Conservation (phyloP, 2,329 filamentous ascomycete species). For the Phoma herbarum region DNA sequence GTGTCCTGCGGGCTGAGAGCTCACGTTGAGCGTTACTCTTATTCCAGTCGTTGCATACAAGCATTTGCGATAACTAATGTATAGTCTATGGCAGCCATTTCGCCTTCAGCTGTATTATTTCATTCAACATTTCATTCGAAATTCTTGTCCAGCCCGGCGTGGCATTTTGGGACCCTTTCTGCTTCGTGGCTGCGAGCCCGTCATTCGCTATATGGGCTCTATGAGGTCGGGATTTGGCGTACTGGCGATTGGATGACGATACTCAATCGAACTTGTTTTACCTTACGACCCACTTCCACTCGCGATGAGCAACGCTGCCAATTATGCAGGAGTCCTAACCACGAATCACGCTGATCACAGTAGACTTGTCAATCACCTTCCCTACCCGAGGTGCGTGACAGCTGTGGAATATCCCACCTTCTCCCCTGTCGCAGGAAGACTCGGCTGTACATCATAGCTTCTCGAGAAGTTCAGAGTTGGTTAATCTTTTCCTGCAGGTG, state of each 20-base stretch:
- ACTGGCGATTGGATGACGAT: conserved; percentile 33
- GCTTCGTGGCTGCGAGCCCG: conserved; percentile 13
- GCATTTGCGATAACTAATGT: conserved; percentile 43
- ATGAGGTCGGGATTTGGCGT: conserved; percentile 35
- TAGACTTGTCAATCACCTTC: background rate
- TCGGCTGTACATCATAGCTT: background rate
- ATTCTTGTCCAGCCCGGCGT: conserved; percentile 16
- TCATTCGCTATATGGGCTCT: conserved; percentile 37
- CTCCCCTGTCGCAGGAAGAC: background rate
- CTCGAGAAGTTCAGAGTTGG: background rate
- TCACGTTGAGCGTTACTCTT: conserved; percentile 40
- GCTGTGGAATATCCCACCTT: background rate
- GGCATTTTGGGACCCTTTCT: conserved; percentile 14
- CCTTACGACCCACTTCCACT: background rate
- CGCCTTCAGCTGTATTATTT: conserved; percentile 38
- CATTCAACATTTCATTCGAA: conserved; percentile 13
- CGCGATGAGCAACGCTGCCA: background rate
- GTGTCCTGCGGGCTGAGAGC: conserved; percentile 57
- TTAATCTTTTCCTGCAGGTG: background rate
- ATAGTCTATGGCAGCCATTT: conserved; percentile 40
- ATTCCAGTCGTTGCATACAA: conserved; percentile 25
- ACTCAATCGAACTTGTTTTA: conserved; percentile 30
- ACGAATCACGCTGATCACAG: background rate
- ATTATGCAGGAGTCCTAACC: background rate
- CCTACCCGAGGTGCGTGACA: background rate